Base-by-base conservation (phyloP, 768 basidiomycete species). In the Termitomyces sp. region DNA sequence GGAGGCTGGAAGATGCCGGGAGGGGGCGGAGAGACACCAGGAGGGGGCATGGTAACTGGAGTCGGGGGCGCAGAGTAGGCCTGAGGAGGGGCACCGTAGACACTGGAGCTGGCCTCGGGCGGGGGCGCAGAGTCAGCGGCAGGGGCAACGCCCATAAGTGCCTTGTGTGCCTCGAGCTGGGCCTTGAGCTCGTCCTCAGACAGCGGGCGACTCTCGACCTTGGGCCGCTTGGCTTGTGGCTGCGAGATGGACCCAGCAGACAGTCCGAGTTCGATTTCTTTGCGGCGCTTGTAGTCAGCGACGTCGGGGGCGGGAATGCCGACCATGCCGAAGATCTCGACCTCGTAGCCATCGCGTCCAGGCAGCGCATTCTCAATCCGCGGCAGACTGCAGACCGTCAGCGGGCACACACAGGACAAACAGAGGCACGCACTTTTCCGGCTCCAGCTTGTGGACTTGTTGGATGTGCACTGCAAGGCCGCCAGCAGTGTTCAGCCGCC, bases 301-400 rank as follows among this genome's bases (percentile, higher is more conserved):
- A 96, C 83, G 72, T 96, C 95, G 36, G 93, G 91, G 4, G 88
- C 89, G 8, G 95, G 95, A 52, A 98, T 94, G 56, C 96, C 97
- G 70, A 97, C 96, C 97, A 99, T 98, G 24, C 97, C 97, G 64
- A 98, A 98, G 50, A 99, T 98, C 75, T 99, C 97, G 39, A 99
- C 89, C 70, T 98, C 96, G 66, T 98, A 98, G 1, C 95, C 94
- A 73, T 98, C 96, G 36, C 97, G 87, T 31, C 95, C 96, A 9
- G 96, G 94, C 3, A 99, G 78, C 0, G 96, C 95, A 70, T 98
- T 98, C 57, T 97, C 95, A 27, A 99, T 94, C 20, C 96, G 91
- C n/a, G 83, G 86, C 36, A 90, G 76, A 61, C 88, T 88, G 39
- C 41, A 52, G 48, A 16, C 49, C 57, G 18, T 47, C 41, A 54